Conservation (phyloP, 805 yeast species). For the Cephaloascus fragrans region DNA sequence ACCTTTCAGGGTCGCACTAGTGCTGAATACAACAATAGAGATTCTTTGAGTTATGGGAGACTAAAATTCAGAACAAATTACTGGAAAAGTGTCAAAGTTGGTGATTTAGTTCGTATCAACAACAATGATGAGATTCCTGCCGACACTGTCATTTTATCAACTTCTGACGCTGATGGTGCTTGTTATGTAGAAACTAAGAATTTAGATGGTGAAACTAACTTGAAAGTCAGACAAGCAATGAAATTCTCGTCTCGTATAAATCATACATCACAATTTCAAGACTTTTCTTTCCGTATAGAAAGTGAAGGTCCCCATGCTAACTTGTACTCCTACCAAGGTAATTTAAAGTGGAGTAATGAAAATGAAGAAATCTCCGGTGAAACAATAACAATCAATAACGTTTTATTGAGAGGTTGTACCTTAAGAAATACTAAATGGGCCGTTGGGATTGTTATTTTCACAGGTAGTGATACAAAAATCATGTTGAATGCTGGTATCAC, state of each 20-base stretch:
- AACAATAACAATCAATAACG: conserved; percentile 50
- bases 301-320: conserved; percentile 81
- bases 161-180: conserved; percentile 59
- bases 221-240: conserved; percentile 68
- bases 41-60: neutral
- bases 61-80: conserved; percentile 20
- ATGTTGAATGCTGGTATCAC: conserved; percentile 73
- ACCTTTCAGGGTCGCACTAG: no score
- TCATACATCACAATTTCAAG: conserved; percentile 37
- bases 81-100: conserved; percentile 68
- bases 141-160: conserved; percentile 52
- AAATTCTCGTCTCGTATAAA: conserved; percentile 45
- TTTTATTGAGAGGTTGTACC: conserved; percentile 63
- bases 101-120: conserved; percentile 62
- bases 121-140: conserved; percentile 78
- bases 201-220: conserved; percentile 67
- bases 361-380: conserved; percentile 24
- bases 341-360: conserved; percentile 20
- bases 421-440: conserved; percentile 72
- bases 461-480: conserved; percentile 69
- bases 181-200: conserved; percentile 77
- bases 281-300: conserved; percentile 57
- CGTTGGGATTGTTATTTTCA: conserved; percentile 63
- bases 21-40: neutral
- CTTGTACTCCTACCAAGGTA: conserved; percentile 69